phyloP scores from a whole-genome alignment of 2,329 filamentous ascomycete genomes.

The Colletotrichum filicis region DNA sequence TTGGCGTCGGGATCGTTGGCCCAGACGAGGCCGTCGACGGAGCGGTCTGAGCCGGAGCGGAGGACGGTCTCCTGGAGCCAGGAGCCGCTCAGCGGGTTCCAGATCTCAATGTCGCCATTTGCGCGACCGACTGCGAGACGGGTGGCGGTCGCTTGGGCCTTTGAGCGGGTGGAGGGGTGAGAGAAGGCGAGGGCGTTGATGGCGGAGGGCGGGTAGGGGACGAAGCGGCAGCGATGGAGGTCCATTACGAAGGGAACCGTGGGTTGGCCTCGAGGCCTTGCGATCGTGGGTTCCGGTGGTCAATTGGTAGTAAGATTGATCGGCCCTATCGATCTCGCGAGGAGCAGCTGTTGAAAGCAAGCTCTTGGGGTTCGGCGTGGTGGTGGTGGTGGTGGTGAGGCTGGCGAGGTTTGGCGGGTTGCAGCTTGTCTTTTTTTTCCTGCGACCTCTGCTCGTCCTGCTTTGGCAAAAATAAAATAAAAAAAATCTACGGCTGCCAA shows the following conservation, averaged over 20 bases:
- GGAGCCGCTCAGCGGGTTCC: constrained; percentile 84
- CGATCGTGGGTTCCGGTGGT: constrained; percentile 9
- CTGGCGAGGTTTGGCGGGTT: constrained; percentile 15
- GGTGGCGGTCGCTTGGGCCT: constrained; percentile 64
- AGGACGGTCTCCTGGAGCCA: constrained; percentile 95
- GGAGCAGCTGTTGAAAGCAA: not conserved
- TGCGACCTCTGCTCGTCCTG: not conserved
- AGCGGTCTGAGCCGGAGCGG: constrained; percentile 83
- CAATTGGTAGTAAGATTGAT: constrained; percentile 19
- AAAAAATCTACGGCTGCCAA: constrained; percentile 33
- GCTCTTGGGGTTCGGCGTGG: not conserved
- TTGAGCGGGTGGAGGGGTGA: constrained; percentile 67
- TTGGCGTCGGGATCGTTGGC: constrained; percentile 84
- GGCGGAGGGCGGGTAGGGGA: constrained; percentile 88
- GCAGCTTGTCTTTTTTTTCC: constrained; percentile 13
- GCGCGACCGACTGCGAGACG: constrained; percentile 90
- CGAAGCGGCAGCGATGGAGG: constrained; percentile 96
- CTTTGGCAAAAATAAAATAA: not conserved
- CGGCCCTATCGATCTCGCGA: too few relatives aligned
- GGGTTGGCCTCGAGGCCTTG: constrained; percentile 22
- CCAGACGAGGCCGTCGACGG: constrained; percentile 92
- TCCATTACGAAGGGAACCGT: constrained; percentile 71
- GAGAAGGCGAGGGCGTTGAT: constrained; percentile 98
- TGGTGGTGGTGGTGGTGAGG: not conserved
- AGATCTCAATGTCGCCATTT: constrained; percentile 97